Evolutionary conservation across 805 yeast genomes (phyloP), one percentile per base, ranked within the genome.

Genomic region (Ogataea paraovalis): DNA sequence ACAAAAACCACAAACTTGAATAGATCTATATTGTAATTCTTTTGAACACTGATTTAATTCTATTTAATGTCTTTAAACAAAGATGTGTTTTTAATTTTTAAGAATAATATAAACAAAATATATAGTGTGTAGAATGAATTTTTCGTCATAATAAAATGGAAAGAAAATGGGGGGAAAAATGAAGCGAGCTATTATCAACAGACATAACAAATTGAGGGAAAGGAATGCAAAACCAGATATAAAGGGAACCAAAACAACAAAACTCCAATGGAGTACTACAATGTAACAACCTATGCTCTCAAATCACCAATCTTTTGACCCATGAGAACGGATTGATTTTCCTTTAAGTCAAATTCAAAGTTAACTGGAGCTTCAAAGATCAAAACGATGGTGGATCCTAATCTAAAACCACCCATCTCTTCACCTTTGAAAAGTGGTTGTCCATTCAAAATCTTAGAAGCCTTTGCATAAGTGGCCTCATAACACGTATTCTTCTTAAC

Each of bases 301-400:
- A 51, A 42, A 21, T 46, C 67, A 21, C 97, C 96, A 40, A 91
- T 69, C 10, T 78, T 60, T 69, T 92, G 85, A 12, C 99, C 99
- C 81, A 92, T 81, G 62, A 82, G 81, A 41, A 94, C 90, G 53
- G 72, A 76, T 56, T 89, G 83, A n/a, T 95, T 95, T 14, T 77
- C 75, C 41, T 76, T 71, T 40, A 90, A 75, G 33, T 76, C 70
- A 61, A 90, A 94, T 59, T 79, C 68, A 66, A 92, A 94, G 51
- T 75, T 71, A 48, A 75, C 77, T 22, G 99, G 99, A 1, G 97
- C 99, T 69, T 94, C 99, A 68, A 94, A 94, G 20, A 92, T 95
- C 53, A 94, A 73, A 16, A 94, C 99, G n/a, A 94, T 94, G 0
- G 99, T 94, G 25, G 96, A 85, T 0, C 99, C 99, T 45, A 94